Evolutionary conservation across 169 alveolate species (phyloP).

Genomic region (Plasmodium vivax): DNA sequence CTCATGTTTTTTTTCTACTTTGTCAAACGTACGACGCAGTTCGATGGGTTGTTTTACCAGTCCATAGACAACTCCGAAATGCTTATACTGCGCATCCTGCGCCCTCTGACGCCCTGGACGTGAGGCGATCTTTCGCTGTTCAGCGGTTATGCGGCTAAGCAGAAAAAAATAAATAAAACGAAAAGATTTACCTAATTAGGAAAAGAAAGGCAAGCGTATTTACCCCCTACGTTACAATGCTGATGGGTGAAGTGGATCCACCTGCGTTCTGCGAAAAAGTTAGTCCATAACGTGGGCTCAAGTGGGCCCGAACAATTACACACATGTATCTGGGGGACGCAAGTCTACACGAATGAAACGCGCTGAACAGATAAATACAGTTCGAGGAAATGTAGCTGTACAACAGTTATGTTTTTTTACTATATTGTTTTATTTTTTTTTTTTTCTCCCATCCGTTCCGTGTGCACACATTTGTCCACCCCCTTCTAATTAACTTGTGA

Average conservation of each 20-base stretch:
- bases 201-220: background rate
- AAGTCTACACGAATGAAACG: background rate
- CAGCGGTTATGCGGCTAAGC: background rate
- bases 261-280: background rate
- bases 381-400: background rate
- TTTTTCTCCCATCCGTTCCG: background rate
- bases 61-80: constrained; percentile 55
- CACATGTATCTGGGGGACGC: background rate
- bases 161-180: background rate
- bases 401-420: background rate
- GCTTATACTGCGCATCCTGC: constrained; percentile 30
- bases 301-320: background rate
- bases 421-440: background rate
- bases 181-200: background rate
- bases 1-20: constrained; percentile 52
- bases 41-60: constrained; percentile 70
- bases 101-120: constrained; percentile 64
- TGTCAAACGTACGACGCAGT: constrained; percentile 64
- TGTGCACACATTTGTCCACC: background rate
- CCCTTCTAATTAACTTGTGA: background rate
- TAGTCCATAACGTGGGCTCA: background rate
- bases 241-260: background rate
- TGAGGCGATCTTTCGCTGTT: background rate
- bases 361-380: background rate
- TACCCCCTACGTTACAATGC: background rate